Evolutionary conservation across 225 moss, liverwort and hornwort species (phyloP).

Genomic region (Ulota crispa): DNA sequence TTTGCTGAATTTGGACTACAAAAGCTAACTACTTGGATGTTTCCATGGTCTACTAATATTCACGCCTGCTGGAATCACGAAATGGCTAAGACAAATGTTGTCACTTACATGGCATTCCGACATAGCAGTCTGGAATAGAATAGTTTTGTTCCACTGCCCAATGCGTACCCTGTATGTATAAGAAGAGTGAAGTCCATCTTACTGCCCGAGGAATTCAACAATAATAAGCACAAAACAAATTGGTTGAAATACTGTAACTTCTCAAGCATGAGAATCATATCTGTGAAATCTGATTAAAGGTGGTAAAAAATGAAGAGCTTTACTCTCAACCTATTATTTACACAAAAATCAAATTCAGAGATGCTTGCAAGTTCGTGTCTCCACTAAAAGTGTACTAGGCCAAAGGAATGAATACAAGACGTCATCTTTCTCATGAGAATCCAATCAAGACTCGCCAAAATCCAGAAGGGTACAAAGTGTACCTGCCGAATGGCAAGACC

Average conservation of each 20-base stretch:
- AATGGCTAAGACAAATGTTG: background rate
- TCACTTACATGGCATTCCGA: constrained; percentile 75
- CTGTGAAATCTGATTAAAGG: background rate
- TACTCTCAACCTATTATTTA: background rate
- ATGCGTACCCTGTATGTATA: constrained; percentile 55
- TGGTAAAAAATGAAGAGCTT: background rate
- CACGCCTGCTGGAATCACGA: constrained; percentile 1
- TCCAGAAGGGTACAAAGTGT: background rate
- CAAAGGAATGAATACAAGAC: background rate
- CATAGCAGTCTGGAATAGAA: constrained; percentile 64
- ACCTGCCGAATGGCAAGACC: constrained; percentile 73
- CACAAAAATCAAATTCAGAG: constrained; percentile 7
- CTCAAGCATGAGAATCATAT: background rate
- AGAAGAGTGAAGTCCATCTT: background rate
- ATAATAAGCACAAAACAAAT: background rate
- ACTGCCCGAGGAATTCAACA: background rate
- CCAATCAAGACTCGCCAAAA: background rate
- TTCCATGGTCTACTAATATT: background rate
- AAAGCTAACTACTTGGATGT: background rate
- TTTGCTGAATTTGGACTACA: background rate
- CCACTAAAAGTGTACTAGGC: background rate
- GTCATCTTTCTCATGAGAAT: background rate
- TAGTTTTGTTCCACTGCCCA: constrained; percentile 63
- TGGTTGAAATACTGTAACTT: background rate
- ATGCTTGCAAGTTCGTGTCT: constrained; percentile 17